Conservation (phyloP, 495 filamentous ascomycete genomes). For the Pyrenula aspistea region DNA sequence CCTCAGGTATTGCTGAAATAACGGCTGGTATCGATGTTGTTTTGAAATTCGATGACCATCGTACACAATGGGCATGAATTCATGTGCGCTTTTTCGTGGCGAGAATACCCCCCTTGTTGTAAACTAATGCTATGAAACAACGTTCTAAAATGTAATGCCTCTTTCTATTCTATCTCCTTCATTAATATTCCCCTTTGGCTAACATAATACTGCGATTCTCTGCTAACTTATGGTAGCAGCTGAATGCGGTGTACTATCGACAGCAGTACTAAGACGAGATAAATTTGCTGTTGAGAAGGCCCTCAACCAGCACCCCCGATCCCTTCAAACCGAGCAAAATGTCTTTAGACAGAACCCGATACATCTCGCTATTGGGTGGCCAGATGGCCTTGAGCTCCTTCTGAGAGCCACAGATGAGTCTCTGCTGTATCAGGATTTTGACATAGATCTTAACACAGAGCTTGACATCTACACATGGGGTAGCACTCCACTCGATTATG, state of each 20-base stretch:
- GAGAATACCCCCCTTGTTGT: neutral
- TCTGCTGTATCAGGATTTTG: neutral
- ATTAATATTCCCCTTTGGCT: neutral
- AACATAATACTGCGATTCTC: neutral
- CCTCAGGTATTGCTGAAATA: neutral
- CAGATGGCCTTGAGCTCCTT: neutral
- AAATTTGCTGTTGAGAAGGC: neutral
- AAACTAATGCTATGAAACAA: neutral
- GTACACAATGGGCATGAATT: neutral
- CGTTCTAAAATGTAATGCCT: too few relatives aligned
- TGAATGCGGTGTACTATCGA: neutral
- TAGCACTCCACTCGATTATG: neutral
- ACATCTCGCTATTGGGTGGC: neutral
- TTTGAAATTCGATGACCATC: neutral
- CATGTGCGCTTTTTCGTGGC: neutral
- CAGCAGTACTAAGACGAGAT: neutral
- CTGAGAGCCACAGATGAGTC: neutral
- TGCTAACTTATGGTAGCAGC: neutral
- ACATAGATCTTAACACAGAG: neutral
- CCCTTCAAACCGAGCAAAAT: neutral
- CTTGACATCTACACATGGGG: neutral
- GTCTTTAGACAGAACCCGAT: neutral
- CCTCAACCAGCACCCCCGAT: neutral
- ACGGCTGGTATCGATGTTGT: neutral
- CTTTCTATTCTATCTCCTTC: neutral